These are phyloP conservation scores for Flaveria brownii DNA, from an alignment of 129 eudicot species.

Conservation along the genomic window DNA sequence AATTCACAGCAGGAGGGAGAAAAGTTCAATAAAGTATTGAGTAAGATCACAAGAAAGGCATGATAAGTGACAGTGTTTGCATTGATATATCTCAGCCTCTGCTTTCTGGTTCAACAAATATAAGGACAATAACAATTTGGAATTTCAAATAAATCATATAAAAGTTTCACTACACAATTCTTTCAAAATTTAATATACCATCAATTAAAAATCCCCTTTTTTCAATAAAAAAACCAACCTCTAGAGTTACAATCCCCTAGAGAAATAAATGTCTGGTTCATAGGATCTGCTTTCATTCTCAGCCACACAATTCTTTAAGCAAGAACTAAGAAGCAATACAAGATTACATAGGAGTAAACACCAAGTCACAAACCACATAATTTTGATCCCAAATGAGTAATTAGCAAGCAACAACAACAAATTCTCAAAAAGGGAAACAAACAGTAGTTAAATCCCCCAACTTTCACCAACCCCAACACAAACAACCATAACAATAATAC, in stretches of 20 bases:
- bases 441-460: conserved; percentile 1
- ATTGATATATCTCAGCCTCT: not conserved
- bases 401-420: conserved; percentile 30
- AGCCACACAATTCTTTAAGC: conserved; percentile 37
- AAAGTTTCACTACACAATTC: not conserved
- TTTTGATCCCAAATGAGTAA: conserved; percentile 26
- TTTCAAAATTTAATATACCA: not conserved
- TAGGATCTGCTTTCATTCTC: conserved; percentile 20
- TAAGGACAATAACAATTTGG: conserved; percentile 25
- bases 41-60: conserved; percentile 55
- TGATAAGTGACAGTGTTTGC: conserved; percentile 38
- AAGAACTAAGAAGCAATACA: conserved; percentile 27
- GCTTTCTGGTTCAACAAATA: conserved; percentile 27
- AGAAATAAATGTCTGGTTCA: conserved; percentile 8
- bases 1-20: conserved; percentile 13
- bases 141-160: conserved; percentile 14
- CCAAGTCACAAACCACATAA: conserved; percentile 16
- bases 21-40: conserved; percentile 22
- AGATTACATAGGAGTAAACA: conserved; percentile 16
- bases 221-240: not conserved
- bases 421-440: conserved; percentile 17
- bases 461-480: conserved; percentile 25
- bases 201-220: not conserved
- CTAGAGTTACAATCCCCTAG: not conserved
- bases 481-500: not conserved